These are phyloP conservation scores for Haplosporangium gracile DNA, from an alignment of 192 early-diverging fungal species.

Conservation along the genomic window DNA sequence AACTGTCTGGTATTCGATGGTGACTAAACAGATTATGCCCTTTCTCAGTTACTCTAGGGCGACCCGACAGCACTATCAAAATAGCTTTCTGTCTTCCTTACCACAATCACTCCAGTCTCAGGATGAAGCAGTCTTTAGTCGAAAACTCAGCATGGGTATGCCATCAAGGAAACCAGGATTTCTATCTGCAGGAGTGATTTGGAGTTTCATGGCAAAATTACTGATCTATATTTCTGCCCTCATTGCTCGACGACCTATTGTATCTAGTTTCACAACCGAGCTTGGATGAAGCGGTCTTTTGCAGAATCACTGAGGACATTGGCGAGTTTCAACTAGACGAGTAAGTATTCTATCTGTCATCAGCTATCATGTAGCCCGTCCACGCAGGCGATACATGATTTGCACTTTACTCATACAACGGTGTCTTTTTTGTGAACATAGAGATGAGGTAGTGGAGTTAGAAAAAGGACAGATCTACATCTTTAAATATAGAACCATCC, in stretches of 20 bases:
- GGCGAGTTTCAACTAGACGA: conserved; percentile 66
- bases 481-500: conserved; percentile 64
- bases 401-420: background rate
- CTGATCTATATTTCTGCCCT: too few species aligned
- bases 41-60: conserved; percentile 65
- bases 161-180: background rate
- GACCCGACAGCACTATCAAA: conserved; percentile 60
- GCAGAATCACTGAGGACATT: conserved; percentile 62
- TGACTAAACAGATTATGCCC: too few species aligned
- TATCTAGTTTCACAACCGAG: conserved; percentile 63
- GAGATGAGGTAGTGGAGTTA: conserved; percentile 54
- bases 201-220: too few species aligned
- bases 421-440: background rate
- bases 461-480: conserved; percentile 65
- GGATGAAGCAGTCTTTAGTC: conserved; percentile 55
- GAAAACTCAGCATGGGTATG: conserved; percentile 51
- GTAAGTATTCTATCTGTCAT: conserved; percentile 12
- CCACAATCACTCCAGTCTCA: conserved; percentile 66
- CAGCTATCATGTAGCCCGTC: background rate
- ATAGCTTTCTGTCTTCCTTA: conserved; percentile 62
- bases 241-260: background rate
- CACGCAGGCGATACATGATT: background rate
- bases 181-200: background rate
- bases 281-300: conserved; percentile 74
- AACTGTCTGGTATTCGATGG: background rate